Base-by-base conservation (phyloP, 441 rosid genomes). In the Oxalis stricta region DNA sequence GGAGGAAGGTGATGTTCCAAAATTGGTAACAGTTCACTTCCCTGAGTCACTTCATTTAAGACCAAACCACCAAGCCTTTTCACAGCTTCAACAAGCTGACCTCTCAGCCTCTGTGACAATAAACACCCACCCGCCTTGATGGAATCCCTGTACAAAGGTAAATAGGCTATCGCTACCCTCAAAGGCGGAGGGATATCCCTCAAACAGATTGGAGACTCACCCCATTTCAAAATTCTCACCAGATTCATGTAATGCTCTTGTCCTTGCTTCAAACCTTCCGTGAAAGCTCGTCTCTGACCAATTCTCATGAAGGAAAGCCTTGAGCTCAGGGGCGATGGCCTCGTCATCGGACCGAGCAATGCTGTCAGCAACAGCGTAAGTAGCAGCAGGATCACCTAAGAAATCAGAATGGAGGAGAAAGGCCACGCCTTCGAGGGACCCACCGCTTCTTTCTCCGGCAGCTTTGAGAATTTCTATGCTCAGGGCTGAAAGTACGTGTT, bases 401-500 rank as follows among this genome's bases (percentile, higher is more conserved):
- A 83, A 83, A 55, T 86, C 82, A 7, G 96, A 74, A 15, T 63
- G 61, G n/a, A 86, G 82, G 33, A 83, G 94, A 60, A 83, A 86
- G 5, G 83, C 88, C 18, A 86, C 96, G 32, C 96, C 94, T 10
- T 77, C 75, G 29, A 86, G 78, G 3, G 88, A 77, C 33, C 94
- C 94, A 1, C 91, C 74, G 45, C 96, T 80, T 50, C 94, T 61
- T 58, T 86, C 96, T 3, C 96, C 96, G n/a, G 92, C 94, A 21
- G 92, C 88, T 67, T 86, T 86, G 57, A 83, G 77, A 45, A 86
- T 86, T 49, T 86, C 94, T 5, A 80, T 64, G 66, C 94, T 78
- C 50, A 83, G 92, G 22, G 94, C 94, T 0, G 79, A 62, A 39
- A 83, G 81, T 59, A 80, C 83, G 30, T 77, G 92, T 53, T 65